Percentiles rank a stretch among this genome's conserved stretches.
Evolutionary conservation across 805 yeast species (phyloP).

Genomic region (Zygoascus bituminiphila): DNA sequence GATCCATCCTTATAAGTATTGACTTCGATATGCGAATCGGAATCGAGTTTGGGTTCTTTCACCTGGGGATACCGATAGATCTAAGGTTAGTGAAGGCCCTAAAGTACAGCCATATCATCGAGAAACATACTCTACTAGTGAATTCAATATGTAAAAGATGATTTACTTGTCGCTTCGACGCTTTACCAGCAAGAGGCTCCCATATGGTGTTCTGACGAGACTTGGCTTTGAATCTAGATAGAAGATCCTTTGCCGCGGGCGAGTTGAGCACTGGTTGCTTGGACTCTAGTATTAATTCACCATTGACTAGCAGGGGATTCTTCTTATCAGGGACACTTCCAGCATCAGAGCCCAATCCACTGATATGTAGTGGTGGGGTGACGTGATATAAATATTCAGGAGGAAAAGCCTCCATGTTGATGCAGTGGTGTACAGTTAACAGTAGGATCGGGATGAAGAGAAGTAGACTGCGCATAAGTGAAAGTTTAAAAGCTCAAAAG

Average conservation of each 20-base stretch:
- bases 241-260: conserved; percentile 12
- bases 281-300: conserved; percentile 7
- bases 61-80: background rate
- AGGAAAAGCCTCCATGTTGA: conserved; percentile 11
- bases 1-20: conserved; percentile 6
- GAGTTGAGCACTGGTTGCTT: conserved; percentile 2
- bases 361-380: conserved; percentile 14
- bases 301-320: conserved; percentile 11
- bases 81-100: background rate
- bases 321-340: background rate
- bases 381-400: conserved; percentile 13
- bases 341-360: conserved; percentile 10
- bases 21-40: conserved; percentile 1
- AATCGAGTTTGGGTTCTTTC: background rate
- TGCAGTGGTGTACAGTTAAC: background rate
- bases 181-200: conserved; percentile 14
- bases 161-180: conserved; percentile 11
- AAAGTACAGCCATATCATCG: no score
- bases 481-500: no score
- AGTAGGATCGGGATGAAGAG: background rate
- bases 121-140: conserved; percentile 12
- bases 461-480: background rate
- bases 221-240: conserved; percentile 11
- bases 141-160: conserved; percentile 15
- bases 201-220: conserved; percentile 11